Conservation (phyloP, 345 rosid species). For the Clarkia xantiana region DNA sequence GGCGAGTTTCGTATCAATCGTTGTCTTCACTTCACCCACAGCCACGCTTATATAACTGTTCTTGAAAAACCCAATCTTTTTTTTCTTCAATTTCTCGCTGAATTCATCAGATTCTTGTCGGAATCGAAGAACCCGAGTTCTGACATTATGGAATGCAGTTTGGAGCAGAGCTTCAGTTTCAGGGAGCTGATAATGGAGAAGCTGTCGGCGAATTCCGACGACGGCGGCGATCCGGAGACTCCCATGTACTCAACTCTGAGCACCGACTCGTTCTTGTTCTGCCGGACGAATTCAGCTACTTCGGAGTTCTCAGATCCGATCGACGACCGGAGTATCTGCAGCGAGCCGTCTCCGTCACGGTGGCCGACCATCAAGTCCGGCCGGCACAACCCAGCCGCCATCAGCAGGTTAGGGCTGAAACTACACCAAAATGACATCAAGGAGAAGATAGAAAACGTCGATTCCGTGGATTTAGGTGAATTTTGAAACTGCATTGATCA, state of each 20-base stretch:
- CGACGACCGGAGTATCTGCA: constrained; percentile 40
- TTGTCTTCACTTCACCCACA: too few species aligned
- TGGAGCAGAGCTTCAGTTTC: too few species aligned
- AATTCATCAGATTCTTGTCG: neutral
- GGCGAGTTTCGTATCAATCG: too few species aligned
- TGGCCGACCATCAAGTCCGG: constrained; percentile 34
- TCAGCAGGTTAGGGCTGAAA: constrained; percentile 19
- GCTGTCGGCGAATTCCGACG: too few species aligned
- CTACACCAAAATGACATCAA: constrained; percentile 11
- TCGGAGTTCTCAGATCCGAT: constrained; percentile 51
- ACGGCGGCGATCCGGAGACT: constrained; percentile 24
- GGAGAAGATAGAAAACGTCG: neutral
- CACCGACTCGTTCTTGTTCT: constrained; percentile 37
- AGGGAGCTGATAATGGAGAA: too few species aligned
- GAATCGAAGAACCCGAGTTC: too few species aligned
- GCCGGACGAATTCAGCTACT: constrained; percentile 42
- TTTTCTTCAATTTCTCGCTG: too few species aligned
- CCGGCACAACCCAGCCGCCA: constrained; percentile 12
- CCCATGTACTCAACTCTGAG: constrained; percentile 43
- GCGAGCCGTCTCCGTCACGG: constrained; percentile 40
- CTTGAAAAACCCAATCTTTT: too few species aligned
- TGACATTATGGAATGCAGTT: too few species aligned
- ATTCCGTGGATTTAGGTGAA: neutral
- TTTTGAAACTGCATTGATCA: neutral
- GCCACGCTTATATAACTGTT: too few species aligned